A percentile compares a stretch with the other conserved stretches of the same genome.
phyloP scores from a whole-genome alignment of 371 early-diverging fungal genomes.

The Zychaea mexicana region DNA sequence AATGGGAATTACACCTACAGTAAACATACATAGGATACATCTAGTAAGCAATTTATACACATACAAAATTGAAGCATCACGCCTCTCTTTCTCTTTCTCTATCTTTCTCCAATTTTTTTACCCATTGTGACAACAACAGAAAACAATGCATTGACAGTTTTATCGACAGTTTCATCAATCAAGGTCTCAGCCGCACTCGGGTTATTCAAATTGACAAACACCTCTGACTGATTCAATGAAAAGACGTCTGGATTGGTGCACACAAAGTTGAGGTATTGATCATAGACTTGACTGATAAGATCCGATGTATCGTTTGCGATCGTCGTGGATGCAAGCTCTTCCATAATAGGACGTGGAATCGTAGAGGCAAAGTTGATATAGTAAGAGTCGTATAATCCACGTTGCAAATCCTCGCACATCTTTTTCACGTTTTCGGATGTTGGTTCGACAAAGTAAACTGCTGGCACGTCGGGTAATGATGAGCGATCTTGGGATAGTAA shows the following conservation, averaged over 20 bases:
- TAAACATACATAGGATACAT: too few relatives aligned
- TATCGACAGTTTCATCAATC: conserved; percentile 78
- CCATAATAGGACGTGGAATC: conserved; percentile 89
- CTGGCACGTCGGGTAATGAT: conserved; percentile 95
- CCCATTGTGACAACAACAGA: conserved; percentile 94
- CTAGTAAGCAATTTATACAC: conserved; percentile 1
- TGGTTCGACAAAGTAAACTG: conserved; percentile 97
- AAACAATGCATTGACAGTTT: conserved; percentile 82
- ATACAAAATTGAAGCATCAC: not conserved
- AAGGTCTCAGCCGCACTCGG: conserved; percentile 76
- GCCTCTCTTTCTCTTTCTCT: not conserved
- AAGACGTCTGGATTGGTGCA: conserved; percentile 94
- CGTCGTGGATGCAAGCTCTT: conserved; percentile 88
- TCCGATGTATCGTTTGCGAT: conserved; percentile 73
- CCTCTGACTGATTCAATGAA: conserved; percentile 84
- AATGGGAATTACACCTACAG: conserved; percentile 85
- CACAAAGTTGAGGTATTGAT: conserved; percentile 95
- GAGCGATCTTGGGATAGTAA: conserved; percentile 80
- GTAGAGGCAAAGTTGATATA: conserved; percentile 94
- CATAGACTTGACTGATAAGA: conserved; percentile 90
- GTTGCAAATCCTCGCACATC: conserved; percentile 89
- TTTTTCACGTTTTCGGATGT: conserved; percentile 81
- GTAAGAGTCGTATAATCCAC: conserved; percentile 91
- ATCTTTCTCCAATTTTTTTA: conserved; percentile 10
- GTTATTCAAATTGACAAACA: conserved; percentile 82